phyloP scores from a whole-genome alignment of 2,329 filamentous ascomycete genomes.

The Venturia oleaginea region DNA sequence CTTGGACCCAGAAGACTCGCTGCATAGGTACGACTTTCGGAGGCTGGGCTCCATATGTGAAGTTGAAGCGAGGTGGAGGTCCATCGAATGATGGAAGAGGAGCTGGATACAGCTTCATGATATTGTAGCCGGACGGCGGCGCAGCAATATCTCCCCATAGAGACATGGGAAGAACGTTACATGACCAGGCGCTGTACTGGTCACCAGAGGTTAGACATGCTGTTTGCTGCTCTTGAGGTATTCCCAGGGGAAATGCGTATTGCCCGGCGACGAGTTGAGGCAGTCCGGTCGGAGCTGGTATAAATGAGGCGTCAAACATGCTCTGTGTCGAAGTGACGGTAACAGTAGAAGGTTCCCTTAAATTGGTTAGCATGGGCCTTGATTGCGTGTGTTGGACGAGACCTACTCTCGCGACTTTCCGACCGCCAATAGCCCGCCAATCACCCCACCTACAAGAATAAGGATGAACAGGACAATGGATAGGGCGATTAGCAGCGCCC shows the following conservation, averaged over 20 bases:
- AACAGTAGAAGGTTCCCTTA: slow-evolving; percentile 22
- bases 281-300: slow-evolving; percentile 37
- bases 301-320: slow-evolving; percentile 42
- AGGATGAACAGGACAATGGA: slow-evolving; percentile 39
- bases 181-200: slow-evolving; percentile 44
- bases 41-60: slow-evolving; percentile 48
- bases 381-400: slow-evolving; percentile 11
- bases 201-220: slow-evolving; percentile 39
- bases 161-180: slow-evolving; percentile 25
- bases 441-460: slow-evolving; percentile 42
- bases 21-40: slow-evolving; percentile 39
- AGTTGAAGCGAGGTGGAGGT: slow-evolving; percentile 38
- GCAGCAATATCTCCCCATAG: slow-evolving; percentile 20
- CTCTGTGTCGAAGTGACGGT: slow-evolving; percentile 41
- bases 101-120: slow-evolving; percentile 9
- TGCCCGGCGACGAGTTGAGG: slow-evolving; percentile 41
- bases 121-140: slow-evolving; percentile 9
- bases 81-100: slow-evolving; percentile 24
- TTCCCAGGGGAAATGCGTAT: slow-evolving; percentile 38
- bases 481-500: slow-evolving; percentile 38
- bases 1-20: slow-evolving; percentile 45
- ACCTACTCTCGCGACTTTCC: slow-evolving; percentile 23
- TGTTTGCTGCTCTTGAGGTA: slow-evolving; percentile 38
- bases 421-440: slow-evolving; percentile 44
- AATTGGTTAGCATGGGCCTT: neutral